phyloP scores from a whole-genome alignment of 2,329 filamentous ascomycete species.

The Botrytis paeoniae region DNA sequence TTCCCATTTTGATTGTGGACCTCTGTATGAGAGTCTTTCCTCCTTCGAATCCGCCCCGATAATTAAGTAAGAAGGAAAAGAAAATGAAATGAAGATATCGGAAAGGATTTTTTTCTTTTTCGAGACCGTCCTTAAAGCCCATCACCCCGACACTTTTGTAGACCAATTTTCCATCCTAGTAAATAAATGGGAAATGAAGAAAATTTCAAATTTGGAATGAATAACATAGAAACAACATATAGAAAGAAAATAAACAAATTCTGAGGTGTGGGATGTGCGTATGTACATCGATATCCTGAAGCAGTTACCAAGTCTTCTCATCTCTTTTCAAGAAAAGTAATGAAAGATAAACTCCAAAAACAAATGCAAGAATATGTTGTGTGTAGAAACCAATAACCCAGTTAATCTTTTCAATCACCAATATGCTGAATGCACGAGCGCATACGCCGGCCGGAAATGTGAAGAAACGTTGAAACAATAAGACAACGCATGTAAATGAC shows the following conservation, averaged over 20 bases:
- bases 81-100: background rate
- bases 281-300: conserved; percentile 12
- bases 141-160: background rate
- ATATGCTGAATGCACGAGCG: conserved; percentile 12
- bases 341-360: conserved; percentile 6
- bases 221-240: background rate
- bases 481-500: conserved; percentile 18
- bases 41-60: background rate
- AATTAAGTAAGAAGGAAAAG: conserved; percentile 3
- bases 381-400: conserved; percentile 9
- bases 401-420: conserved; percentile 15
- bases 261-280: background rate
- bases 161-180: background rate
- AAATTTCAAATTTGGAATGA: background rate
- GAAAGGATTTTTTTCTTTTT: conserved; percentile 1
- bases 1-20: conserved; percentile 7
- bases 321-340: background rate
- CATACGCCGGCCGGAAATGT: conserved; percentile 11
- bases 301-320: conserved; percentile 7
- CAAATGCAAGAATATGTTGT: conserved; percentile 13
- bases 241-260: background rate
- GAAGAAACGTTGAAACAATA: conserved; percentile 15
- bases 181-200: conserved; percentile 1
- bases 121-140: background rate
- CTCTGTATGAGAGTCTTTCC: conserved; percentile 11